Conservation (phyloP, 805 yeast species). For the Candida tammaniensis region DNA sequence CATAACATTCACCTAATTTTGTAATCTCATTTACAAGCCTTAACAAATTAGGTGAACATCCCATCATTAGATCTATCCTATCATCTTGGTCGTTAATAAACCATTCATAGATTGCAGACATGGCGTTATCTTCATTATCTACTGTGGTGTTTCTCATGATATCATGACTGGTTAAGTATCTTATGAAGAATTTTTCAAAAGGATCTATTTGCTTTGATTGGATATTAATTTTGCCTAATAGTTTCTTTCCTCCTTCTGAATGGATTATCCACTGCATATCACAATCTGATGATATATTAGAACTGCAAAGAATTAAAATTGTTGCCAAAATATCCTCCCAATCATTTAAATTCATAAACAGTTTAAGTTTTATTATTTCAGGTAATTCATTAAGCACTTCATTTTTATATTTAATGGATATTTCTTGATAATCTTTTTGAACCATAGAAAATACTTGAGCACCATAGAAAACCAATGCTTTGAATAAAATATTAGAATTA, state of each 20-base stretch:
- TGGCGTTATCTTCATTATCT: conserved; percentile 25
- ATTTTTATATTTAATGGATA: conserved; percentile 24
- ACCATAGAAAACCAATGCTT: conserved; percentile 33
- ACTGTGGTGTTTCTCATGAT: conserved; percentile 43
- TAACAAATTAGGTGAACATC: conserved; percentile 38
- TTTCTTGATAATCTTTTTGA: conserved; percentile 19
- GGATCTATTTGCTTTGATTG: conserved; percentile 16
- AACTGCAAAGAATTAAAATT: conserved; percentile 37
- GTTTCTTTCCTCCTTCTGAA: conserved; percentile 35
- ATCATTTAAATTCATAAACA: conserved; percentile 16
- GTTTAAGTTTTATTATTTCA: conserved; percentile 23
- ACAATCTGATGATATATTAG: conserved; percentile 41
- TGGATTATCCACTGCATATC: conserved; percentile 37
- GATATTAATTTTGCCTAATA: conserved; percentile 8
- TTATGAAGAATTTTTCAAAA: conserved; percentile 31
- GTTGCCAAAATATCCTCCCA: conserved; percentile 44
- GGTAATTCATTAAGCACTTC: conserved; percentile 30
- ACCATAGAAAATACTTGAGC: conserved; percentile 30
- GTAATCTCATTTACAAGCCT: conserved; percentile 35
- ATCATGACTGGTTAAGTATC: conserved; percentile 41
- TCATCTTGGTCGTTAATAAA: conserved; percentile 32
- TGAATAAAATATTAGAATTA: conserved; percentile 28
- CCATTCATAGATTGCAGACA: conserved; percentile 18
- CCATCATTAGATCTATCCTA: conserved; percentile 36
- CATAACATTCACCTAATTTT: conserved; percentile 33